Evolutionary conservation across 805 yeast genomes (phyloP).

Genomic region (Maudiozyma turicensis): DNA sequence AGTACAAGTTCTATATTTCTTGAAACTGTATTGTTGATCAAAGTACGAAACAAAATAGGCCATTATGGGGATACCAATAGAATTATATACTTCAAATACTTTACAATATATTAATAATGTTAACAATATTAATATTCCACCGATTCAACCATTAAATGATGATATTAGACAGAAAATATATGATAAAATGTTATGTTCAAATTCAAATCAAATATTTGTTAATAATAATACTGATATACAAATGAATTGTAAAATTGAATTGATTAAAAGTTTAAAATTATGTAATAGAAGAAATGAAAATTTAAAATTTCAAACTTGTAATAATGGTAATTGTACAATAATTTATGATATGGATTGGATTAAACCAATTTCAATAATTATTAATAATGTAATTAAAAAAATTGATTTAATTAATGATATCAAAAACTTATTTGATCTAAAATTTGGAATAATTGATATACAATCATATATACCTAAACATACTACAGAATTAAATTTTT

Average conservation of each 20-base stretch:
- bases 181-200: background rate
- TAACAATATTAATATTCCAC: background rate
- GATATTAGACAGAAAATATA: background rate
- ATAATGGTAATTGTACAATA: background rate
- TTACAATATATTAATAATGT: background rate
- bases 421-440: background rate
- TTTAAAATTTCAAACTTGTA: background rate
- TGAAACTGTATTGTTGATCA: too few species aligned
- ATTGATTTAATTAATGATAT: slow-evolving; percentile 1
- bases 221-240: too few species aligned
- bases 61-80: too few species aligned
- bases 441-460: background rate
- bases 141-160: background rate
- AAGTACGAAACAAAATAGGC: too few species aligned
- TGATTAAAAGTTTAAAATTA: background rate
- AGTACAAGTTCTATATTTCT: too few species aligned
- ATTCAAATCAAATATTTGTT: background rate
- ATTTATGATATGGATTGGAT: background rate
- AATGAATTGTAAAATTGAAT: background rate
- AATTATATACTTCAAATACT: background rate
- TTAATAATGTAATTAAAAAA: background rate
- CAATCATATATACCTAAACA: background rate
- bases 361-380: background rate
- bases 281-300: background rate
- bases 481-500: background rate